Base-by-base conservation (phyloP, 495 filamentous ascomycete species). In the Halenospora varia region DNA sequence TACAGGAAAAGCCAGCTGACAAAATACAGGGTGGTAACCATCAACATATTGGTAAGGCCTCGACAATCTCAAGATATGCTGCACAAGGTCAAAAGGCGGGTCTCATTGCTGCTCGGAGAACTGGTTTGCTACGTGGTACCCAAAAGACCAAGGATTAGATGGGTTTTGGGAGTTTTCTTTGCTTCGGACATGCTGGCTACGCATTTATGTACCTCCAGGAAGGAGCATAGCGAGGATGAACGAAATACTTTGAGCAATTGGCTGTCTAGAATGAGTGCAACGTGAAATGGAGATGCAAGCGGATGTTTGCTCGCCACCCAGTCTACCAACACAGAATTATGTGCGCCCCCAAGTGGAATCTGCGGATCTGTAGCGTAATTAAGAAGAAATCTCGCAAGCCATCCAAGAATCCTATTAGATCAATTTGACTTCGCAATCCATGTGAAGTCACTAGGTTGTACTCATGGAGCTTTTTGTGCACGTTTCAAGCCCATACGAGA, bases 1-100 rank as follows among this genome's bases (percentile, higher is more conserved):
- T 2, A 18, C 2, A 10, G 40, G 15, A 8, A 49, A 19, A 35
- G 2, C 24, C n/a, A 41, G 35, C 60, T 66, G 61, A 66, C 51
- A 44, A 49, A 48, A 6, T n/a, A 56, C 19, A 64, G 57, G 88
- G 89, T 93, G 94, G 94, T 96, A 99, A 99, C 83, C 94, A 99
- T 81, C 94, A 99, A 84, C 94, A 99, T 82, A 99, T 99, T 71
- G 94, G 94, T 88, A 97, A 97, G 82, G 95, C 94, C 60, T 97
- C 95, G 40, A 99, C 94, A 65, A 99, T 99, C 80, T 96, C 90
- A 64, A 88, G 94, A 74, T 96, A 92, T 80, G 94, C 94, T 62
- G 88, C 87, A 72, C 88, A 90, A 76, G 94, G 94, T 89, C 94
- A 99, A 84, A 99, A 99, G 85, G 95, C 95, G 72, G 94, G 94